Base-by-base conservation (phyloP, 2,329 filamentous ascomycete genomes). In the Teratosphaeria nubilosa region DNA sequence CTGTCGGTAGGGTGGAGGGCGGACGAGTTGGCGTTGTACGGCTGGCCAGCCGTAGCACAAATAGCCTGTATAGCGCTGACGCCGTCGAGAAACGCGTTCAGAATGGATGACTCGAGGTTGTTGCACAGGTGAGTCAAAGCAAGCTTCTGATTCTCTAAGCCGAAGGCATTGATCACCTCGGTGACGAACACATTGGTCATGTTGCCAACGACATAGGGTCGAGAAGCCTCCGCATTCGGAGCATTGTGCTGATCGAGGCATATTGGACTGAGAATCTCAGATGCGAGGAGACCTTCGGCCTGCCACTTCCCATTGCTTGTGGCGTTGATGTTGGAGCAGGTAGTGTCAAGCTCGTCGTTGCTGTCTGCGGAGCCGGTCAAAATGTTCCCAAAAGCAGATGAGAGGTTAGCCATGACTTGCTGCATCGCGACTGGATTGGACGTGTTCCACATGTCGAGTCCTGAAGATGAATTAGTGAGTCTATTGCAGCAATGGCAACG, bases 371-470 rank as follows among this genome's bases (percentile, higher is more conserved):
- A 59, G 37, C 67, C 68, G 13, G 66, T 63, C 37, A 71, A 54
- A 53, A 68, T 67, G 62, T 66, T 70, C 32, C 67, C 68, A 55
- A 70, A 64, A 53, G 66, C 50, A 11, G 55, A 60, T 24, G 66
- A 60, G 54, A 41, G 34, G 34, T 67, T 67, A 32, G 56, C 58
- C 52, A 60, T 34, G 31, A 56, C 53, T 37, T 65, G 51, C 4
- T 51, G n/a, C 25, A 41, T 41, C 34, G 34, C 34, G 13, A 16
- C 34, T 16, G 34, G 34, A n/a, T 41, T 41, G 34, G 34, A 41
- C 16, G 34, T 14, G 34, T 41, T 41, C 34, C 34, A 41, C 5
- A 16, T 14, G 16, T 16, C 34, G 16, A 41, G 34, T n/a, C 5
- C 34, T 41, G 34, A 41, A 41, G 34, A 14, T 5, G 34, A 5